Evolutionary conservation across 2,329 filamentous ascomycete species (phyloP), one percentile per base, ranked within the genome.

Genomic region (Thielaviopsis musarum): DNA sequence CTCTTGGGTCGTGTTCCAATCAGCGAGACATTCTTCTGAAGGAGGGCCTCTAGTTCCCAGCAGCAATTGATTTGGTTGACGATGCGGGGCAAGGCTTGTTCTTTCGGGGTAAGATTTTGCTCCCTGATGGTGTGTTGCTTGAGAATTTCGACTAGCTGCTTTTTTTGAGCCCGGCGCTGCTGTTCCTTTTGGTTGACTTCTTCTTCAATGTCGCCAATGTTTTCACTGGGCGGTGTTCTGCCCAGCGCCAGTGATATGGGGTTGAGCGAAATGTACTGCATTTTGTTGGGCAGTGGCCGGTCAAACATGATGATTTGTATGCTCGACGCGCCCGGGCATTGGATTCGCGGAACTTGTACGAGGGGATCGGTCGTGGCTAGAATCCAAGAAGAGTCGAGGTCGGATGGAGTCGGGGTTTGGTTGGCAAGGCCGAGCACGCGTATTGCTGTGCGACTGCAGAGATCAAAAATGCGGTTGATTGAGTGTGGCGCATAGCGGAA

Each of bases 11-110:
- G 82, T 45, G 86, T 82, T 0, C 90, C 87, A 55, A 98, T 83
- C 45, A 91, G 77, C n/a, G 84, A 83, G 52, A 90, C 87, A 66
- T 97, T 98, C 68, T 87, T 91, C 66, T 95, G 89, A 65, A 98
- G 75, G 48, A 95, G 75, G 65, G 83, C 79, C 63, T 93, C 85
- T 60, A 98, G 77, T 70, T 98, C 94, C 74, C 85, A 90, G 0
- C 91, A 89, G 77, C 93, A 98, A 67, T 98, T 98, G 69, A 97
- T 86, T 72, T 97, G 91, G 66, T 91, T 89, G 64, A 96, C 80
- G 61, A 97, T 91, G 60, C 82, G 82, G 4, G 85, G 79, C 30
- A 98, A 75, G 1, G 87, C 85, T 63, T 82, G 79, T 69, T 98
- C 93, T 66, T 95, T 91, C 62, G 84, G 80, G 1, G 91, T 93